Base-by-base conservation (phyloP, 2,329 filamentous ascomycete species). In the Beauveria medogensis region DNA sequence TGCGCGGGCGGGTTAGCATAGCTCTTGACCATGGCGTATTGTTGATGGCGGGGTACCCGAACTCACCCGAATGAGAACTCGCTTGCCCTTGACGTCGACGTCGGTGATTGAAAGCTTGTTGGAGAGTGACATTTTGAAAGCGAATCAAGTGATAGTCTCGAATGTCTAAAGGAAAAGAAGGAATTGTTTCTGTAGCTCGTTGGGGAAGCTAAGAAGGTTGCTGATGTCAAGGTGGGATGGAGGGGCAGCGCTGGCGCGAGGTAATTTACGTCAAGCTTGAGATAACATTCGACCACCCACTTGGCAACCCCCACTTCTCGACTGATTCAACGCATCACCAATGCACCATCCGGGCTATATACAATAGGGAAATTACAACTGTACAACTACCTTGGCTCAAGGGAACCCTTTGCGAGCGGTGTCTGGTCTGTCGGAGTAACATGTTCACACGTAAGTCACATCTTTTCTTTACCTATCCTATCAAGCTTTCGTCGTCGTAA, bases 81-180 rank as follows among this genome's bases (percentile, higher is more conserved):
- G 87, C 87, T 99, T 99, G 85, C 84, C 93, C 86, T 96, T 96
- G 78, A 99, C 84, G 79, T 99, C 92, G 72, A 96, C 88, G 74
- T 99, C 93, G 68, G 87, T 90, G 78, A 99, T 97, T 69, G 92
- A 90, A 71, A 99, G 90, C 85, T 99, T 99, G 86, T 87, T 97
- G 71, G 92, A 90, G 75, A 99, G 91, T 87, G 94, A 97, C 94
- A 99, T 99, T 64, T 71, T 86, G 73, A 66, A 63, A 60, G 67
- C 63, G 54, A 47, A 54, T 30, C 26, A 34, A 10, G 20, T 28
- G 3, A n/a, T 16, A 3, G 28, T 51, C 18, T 50, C 8, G 22
- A 51, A 10, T 51, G 46, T 30, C 34, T 30, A 52, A 18, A 5
- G 34, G 10, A 44, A 26, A 52, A 30, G 10, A 51, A 30, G 28